A percentile compares a stretch with the other conserved stretches of the same genome.
Conservation (phyloP, 139 green algal genomes). For the Chlamydomonas eustigma region DNA sequence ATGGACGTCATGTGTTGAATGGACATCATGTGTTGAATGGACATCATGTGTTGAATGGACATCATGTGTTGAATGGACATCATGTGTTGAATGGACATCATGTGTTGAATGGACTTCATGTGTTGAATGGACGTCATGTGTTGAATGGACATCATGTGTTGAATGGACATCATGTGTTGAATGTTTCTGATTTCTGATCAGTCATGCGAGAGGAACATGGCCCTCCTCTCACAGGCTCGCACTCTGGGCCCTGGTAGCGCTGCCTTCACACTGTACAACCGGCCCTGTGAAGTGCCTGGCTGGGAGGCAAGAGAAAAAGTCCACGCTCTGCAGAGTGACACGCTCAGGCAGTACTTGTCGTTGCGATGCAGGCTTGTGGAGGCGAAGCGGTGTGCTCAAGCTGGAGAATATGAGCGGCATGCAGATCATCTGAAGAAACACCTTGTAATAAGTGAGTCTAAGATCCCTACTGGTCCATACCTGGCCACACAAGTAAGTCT, state of each 20-base stretch:
- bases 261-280: neutral
- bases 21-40: no score
- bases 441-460: neutral
- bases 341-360: neutral
- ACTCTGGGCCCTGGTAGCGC: neutral
- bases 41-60: no score
- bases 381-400: neutral
- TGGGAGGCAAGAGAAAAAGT: neutral
- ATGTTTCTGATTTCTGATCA: no score
- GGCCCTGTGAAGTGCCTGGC: neutral
- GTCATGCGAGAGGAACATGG: no score
- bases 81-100: no score
- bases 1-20: no score
- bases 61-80: no score
- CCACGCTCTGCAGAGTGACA: neutral
- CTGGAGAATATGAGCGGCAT: neutral
- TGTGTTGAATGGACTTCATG: no score
- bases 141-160: no score
- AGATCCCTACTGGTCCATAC: neutral
- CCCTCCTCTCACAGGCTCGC: neutral
- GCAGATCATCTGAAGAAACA: slow-evolving; percentile 4
- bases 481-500: no score
- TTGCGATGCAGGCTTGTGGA: neutral
- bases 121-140: no score
- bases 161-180: no score